Base-by-base conservation (phyloP, 306 rosid species). In the Lablab purpureus region DNA sequence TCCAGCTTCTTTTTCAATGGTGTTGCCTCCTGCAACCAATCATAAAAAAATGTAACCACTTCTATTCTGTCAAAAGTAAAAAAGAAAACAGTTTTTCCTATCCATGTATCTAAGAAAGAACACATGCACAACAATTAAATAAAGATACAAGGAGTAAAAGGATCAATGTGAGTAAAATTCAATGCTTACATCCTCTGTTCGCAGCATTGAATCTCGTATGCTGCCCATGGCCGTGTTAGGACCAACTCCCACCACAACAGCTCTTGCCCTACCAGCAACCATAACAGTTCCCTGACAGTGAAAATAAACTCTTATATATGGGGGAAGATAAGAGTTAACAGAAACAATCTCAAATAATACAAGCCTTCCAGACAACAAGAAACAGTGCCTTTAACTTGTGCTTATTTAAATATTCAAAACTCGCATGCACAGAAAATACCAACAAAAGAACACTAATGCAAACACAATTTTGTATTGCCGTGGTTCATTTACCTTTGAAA, bases 241-340 rank as follows among this genome's bases (percentile, higher is more conserved):
- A 82, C 99, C 98, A 78, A 95, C 97, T 71, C 97, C 97, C 51
- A 92, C 97, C 75, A 95, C 99, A 50, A 88, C 60, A 75, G 99
- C 99, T 86, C 99, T 88, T 71, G 94, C 97, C 89, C 99, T 89
- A 77, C 99, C 99, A 85, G 96, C 97, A 86, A 95, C 99, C 45
- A 95, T 91, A 71, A 95, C 94, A 6, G 99, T 95, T 71, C 99
- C 99, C 99, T 92, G 91, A 75, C 59, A 71, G 66, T 76, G 75
- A 85, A 82, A 87, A 70, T 15, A 59, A 65, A 65, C 17, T 72
- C 47, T 58, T 66, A 28, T 47, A 46, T 21, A 41, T 11, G 18
- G 67, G 46, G 45, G 41, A 71, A 25, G 12, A 40, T 6, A 28
- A 72, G 40, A 34, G 46, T 72, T 51, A n/a, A 52, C 66, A 41